Base-by-base conservation (phyloP, 352 stramenopile species). In the Pythium rhizo-oryzae region DNA sequence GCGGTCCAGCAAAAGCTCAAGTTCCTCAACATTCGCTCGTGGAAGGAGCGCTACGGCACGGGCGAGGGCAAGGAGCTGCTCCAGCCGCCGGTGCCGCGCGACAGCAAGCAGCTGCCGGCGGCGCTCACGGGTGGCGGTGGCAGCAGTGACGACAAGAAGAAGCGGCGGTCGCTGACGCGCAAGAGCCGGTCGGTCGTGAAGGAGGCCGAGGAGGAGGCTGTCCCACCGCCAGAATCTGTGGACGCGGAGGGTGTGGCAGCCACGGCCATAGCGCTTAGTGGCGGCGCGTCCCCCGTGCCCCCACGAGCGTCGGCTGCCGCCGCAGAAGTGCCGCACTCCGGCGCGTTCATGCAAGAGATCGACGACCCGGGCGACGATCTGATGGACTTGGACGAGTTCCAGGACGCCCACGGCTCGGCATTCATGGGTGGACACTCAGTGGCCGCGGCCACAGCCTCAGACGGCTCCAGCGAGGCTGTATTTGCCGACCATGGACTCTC, bases 311-410 rank as follows among this genome's bases (percentile, higher is more conserved):
- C 53, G 11, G 19, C 55, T 39, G 33, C 33, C 33, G 18, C 28
- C 5, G n/a, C 28, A 16, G 70, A 49, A 56, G 50, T 43, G 51
- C 60, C 62, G 24, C 65, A 70, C 13, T 62, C 71, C 0, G 81
- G 79, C 1, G 81, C 81, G 1, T 89, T 89, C 67, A 89, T 89
- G 81, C 77, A 89, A 41, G 81, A 89, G 69, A 84, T 89, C 52
- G 74, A 85, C 8, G 81, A 84, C 35, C 79, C 65, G 6, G 63
- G 63, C 13, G 65, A 67, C 18, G 58, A 63, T 6, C 25, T 81
- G 35, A 74, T 83, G 41, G 64, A 76, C 12, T 65, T 67, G 16
- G 44, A 8, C 30, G 59, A 1, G 33, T 39, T 61, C 67, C 11
- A 68, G 33, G 33, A 39, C 33, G 33, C 33, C 33, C 81, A 35